Evolutionary conservation across 2,329 filamentous ascomycete genomes (phyloP).

Genomic region (Cercospora sp.): DNA sequence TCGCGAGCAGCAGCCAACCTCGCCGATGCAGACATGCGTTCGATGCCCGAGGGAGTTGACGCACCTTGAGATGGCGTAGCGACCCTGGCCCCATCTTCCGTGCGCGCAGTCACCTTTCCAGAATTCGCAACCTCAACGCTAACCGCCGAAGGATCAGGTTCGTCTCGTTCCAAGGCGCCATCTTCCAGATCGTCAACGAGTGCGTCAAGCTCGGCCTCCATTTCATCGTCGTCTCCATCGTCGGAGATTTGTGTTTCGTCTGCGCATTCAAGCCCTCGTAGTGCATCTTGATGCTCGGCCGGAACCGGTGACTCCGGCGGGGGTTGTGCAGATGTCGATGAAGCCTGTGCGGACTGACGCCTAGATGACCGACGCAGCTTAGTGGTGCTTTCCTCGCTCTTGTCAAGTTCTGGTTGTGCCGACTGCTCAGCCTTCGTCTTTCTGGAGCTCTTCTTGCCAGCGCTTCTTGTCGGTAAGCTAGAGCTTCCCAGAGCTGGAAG

Average conservation of each 20-base stretch:
- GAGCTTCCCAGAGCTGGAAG: slow-evolving; percentile 38
- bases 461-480: slow-evolving; percentile 30
- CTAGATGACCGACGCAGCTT: slow-evolving; percentile 39
- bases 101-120: slow-evolving; percentile 85
- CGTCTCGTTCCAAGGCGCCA: slow-evolving; percentile 73
- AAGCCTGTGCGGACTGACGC: slow-evolving; percentile 34
- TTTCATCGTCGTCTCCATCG: slow-evolving; percentile 67
- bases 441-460: slow-evolving; percentile 26
- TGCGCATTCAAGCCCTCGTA: slow-evolving; percentile 82
- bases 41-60: slow-evolving; percentile 36
- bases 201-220: slow-evolving; percentile 68
- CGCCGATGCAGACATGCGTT: slow-evolving; percentile 36
- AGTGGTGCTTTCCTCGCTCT: slow-evolving; percentile 28
- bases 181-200: slow-evolving; percentile 91
- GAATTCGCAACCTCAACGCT: slow-evolving; percentile 86
- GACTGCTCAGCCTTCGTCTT: slow-evolving; percentile 30
- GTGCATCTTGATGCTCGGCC: slow-evolving; percentile 51
- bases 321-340: slow-evolving; percentile 24
- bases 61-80: slow-evolving; percentile 71
- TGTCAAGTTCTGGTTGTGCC: slow-evolving; percentile 23
- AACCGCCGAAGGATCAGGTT: slow-evolving; percentile 81
- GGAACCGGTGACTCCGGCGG: slow-evolving; percentile 45
- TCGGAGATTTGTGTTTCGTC: slow-evolving; percentile 84
- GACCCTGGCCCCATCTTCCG: slow-evolving; percentile 86
- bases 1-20: slow-evolving; percentile 39